Evolutionary conservation across 2,329 filamentous ascomycete genomes (phyloP).

Genomic region (Epichloe sp.): DNA sequence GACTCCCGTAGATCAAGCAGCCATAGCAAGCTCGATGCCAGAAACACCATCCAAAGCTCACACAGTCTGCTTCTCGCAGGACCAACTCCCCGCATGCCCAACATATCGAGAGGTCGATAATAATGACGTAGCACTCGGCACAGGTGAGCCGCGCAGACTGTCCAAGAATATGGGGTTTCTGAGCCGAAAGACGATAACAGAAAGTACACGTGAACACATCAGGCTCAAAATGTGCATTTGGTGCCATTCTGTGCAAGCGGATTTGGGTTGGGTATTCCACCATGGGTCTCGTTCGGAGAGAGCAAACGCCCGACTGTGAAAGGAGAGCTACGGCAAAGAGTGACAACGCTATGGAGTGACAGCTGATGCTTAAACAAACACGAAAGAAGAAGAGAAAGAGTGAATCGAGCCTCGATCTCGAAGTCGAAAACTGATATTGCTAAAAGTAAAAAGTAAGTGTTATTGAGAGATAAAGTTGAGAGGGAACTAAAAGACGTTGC

Average conservation of each 20-base stretch:
- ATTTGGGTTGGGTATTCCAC: not conserved
- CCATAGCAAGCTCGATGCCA: slow-evolving; percentile 45
- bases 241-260: not conserved
- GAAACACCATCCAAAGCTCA: slow-evolving; percentile 48
- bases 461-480: too few relatives aligned
- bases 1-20: slow-evolving; percentile 37
- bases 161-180: slow-evolving; percentile 28
- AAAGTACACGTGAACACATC: slow-evolving; percentile 40
- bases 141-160: slow-evolving; percentile 36
- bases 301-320: not conserved
- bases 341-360: not conserved
- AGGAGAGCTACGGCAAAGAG: not conserved
- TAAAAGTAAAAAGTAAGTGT: not conserved
- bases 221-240: not conserved
- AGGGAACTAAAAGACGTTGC: not conserved
- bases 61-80: slow-evolving; percentile 38
- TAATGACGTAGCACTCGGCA: slow-evolving; percentile 28
- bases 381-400: not conserved
- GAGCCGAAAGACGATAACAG: slow-evolving; percentile 32
- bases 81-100: slow-evolving; percentile 45
- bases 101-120: slow-evolving; percentile 42
- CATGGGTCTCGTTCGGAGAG: not conserved
- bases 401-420: not conserved
- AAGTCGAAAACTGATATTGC: too few relatives aligned
- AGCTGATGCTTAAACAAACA: not conserved